Percentiles rank a stretch among this genome's conserved stretches.
phyloP scores from a whole-genome alignment of 1,284 basidiomycete genomes.

The Ceratobasidium sp. region DNA sequence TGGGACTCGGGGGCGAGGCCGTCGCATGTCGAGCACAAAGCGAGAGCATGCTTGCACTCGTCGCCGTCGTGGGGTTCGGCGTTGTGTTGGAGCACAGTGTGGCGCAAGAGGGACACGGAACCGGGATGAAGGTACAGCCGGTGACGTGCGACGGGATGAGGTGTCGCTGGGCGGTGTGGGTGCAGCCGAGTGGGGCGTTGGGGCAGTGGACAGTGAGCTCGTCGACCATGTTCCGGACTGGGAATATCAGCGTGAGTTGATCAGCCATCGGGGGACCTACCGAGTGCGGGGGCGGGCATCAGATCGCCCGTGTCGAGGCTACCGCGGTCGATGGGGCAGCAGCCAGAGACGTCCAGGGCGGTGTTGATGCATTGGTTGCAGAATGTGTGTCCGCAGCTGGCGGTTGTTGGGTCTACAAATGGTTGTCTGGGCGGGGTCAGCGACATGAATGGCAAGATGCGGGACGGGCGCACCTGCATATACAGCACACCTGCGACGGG shows the following conservation, averaged over 20 bases:
- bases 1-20: background rate
- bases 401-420: slow-evolving; percentile 75
- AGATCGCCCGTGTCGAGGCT: slow-evolving; percentile 63
- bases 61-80: slow-evolving; percentile 44
- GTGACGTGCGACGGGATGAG: slow-evolving; percentile 69
- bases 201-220: slow-evolving; percentile 80
- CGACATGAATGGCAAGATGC: background rate
- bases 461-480: slow-evolving; percentile 66
- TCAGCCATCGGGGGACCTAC: slow-evolving; percentile 54
- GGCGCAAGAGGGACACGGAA: slow-evolving; percentile 61
- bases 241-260: slow-evolving; percentile 40
- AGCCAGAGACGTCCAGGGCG: slow-evolving; percentile 65
- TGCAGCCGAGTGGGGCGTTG: slow-evolving; percentile 64
- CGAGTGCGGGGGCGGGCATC: slow-evolving; percentile 66
- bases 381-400: slow-evolving; percentile 82
- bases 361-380: slow-evolving; percentile 75
- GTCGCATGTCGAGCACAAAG: slow-evolving; percentile 52
- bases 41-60: slow-evolving; percentile 50
- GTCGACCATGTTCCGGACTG: slow-evolving; percentile 70
- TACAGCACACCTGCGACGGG: slow-evolving; percentile 70
- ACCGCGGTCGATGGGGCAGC: slow-evolving; percentile 85
- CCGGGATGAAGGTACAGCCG: slow-evolving; percentile 63
- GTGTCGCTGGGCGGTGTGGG: slow-evolving; percentile 71
- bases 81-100: slow-evolving; percentile 57
- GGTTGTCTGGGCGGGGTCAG: slow-evolving; percentile 59